These are phyloP conservation scores for Termitomyces eurrhizus DNA, from an alignment of 768 basidiomycete genomes.

Conservation along the genomic window DNA sequence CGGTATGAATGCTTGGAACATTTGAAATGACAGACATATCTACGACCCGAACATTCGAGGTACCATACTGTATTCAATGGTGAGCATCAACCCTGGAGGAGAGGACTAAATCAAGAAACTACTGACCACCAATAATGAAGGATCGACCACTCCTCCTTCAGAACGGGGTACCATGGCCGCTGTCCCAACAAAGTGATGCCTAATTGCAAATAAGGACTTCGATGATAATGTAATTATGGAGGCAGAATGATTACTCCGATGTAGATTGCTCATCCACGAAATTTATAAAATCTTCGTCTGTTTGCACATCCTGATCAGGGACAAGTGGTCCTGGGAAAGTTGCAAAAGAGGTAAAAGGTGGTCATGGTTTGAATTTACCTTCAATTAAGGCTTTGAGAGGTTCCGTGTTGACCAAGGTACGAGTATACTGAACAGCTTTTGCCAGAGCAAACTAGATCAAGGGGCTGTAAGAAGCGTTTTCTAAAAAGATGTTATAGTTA, in stretches of 20 bases:
- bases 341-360: not conserved
- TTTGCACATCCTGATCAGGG: constrained; percentile 2
- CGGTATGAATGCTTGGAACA: constrained; percentile 14
- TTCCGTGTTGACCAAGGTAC: constrained; percentile 9
- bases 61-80: constrained; percentile 9
- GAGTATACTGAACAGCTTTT: constrained; percentile 15
- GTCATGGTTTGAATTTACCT: not conserved
- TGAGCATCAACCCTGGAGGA: not conserved
- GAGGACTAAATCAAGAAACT: not conserved
- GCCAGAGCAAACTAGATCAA: constrained; percentile 11
- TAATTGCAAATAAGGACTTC: not conserved
- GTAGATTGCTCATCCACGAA: constrained; percentile 8
- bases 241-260: constrained; percentile 8
- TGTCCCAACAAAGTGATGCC: constrained; percentile 16
- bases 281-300: constrained; percentile 12
- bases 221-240: not conserved
- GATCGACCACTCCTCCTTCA: constrained; percentile 13
- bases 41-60: constrained; percentile 13
- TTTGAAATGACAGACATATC: constrained; percentile 13
- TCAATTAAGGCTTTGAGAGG: constrained; percentile 11
- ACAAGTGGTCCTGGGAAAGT: not conserved
- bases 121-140: not conserved
- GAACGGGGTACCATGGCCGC: constrained; percentile 15
- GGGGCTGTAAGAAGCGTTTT: not conserved
- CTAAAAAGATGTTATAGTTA: not conserved